These are phyloP conservation scores for Cylindrotheca closterium DNA, from an alignment of 108 stramenopile genomes.

Conservation along the genomic window DNA sequence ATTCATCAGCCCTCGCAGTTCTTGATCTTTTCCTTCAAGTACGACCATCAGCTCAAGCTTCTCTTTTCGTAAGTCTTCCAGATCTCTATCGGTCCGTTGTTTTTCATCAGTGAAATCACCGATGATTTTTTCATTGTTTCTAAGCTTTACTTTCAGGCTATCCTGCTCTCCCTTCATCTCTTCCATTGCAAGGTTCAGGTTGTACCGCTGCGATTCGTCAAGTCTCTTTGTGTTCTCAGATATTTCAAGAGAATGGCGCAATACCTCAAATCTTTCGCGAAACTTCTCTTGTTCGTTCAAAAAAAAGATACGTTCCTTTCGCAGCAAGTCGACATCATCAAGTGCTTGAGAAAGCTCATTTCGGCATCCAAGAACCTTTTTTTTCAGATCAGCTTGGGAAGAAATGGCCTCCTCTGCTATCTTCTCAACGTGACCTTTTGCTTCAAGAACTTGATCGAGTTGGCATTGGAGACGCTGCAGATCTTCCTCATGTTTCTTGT, in stretches of 20 bases:
- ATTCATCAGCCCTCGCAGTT: background rate
- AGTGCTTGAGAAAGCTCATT: conserved; percentile 4
- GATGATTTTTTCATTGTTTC: background rate
- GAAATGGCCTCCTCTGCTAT: conserved; percentile 6
- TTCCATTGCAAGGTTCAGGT: background rate
- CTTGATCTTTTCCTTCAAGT: background rate
- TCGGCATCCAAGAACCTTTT: background rate
- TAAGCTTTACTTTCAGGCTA: background rate
- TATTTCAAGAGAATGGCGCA: background rate
- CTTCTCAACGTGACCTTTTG: conserved; percentile 8
- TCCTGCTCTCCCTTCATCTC: background rate
- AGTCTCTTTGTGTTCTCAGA: background rate
- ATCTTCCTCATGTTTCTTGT: conserved; percentile 1
- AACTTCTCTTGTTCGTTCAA: background rate
- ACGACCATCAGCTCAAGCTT: background rate
- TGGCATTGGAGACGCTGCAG: conserved; percentile 2
- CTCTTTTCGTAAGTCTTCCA: background rate
- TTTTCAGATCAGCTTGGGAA: conserved; percentile 13
- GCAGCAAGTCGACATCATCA: background rate
- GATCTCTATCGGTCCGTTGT: background rate
- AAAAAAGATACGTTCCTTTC: background rate
- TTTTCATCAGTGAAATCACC: background rate
- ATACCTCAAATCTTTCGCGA: background rate
- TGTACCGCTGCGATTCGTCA: background rate
- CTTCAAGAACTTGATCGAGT: conserved; percentile 7